Conservation (phyloP, 2,329 filamentous ascomycete genomes). For the Aspergillus ibericus region DNA sequence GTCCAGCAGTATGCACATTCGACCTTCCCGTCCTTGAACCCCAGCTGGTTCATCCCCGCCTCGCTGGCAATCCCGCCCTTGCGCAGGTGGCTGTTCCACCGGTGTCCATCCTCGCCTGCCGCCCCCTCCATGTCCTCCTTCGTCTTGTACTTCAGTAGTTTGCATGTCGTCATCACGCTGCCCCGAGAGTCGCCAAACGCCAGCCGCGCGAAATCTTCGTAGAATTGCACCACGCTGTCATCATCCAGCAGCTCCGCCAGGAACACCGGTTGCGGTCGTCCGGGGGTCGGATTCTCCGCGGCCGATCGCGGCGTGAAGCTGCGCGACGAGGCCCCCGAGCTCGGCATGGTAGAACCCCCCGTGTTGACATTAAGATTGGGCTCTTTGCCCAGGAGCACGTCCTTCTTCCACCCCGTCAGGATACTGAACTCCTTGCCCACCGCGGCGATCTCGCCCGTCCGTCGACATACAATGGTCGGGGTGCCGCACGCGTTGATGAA, state of each 20-base stretch:
- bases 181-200: slow-evolving; percentile 90
- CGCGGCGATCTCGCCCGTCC: slow-evolving; percentile 91
- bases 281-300: slow-evolving; percentile 41
- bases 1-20: slow-evolving; percentile 97
- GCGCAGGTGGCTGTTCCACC: slow-evolving; percentile 43
- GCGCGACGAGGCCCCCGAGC: slow-evolving; percentile 44
- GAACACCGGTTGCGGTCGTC: slow-evolving; percentile 74
- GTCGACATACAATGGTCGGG: slow-evolving; percentile 85
- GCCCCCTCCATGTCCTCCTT: slow-evolving; percentile 56
- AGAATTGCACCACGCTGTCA: slow-evolving; percentile 89
- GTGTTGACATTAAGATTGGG: slow-evolving; percentile 84
- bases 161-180: slow-evolving; percentile 78
- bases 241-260: slow-evolving; percentile 91
- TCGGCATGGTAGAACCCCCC: slow-evolving; percentile 49
- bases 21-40: slow-evolving; percentile 80
- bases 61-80: slow-evolving; percentile 50
- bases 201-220: slow-evolving; percentile 89
- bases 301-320: slow-evolving; percentile 51
- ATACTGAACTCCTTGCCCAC: slow-evolving; percentile 97
- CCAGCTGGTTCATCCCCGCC: slow-evolving; percentile 76
- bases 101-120: slow-evolving; percentile 50
- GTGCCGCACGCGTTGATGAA: slow-evolving; percentile 86
- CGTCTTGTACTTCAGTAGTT: slow-evolving; percentile 85
- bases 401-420: slow-evolving; percentile 89
- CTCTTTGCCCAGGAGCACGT: slow-evolving; percentile 82